Percentiles rank a stretch among this genome's conserved stretches.
Conservation (phyloP, 2,329 filamentous ascomycete genomes). For the Alternaria alternata region DNA sequence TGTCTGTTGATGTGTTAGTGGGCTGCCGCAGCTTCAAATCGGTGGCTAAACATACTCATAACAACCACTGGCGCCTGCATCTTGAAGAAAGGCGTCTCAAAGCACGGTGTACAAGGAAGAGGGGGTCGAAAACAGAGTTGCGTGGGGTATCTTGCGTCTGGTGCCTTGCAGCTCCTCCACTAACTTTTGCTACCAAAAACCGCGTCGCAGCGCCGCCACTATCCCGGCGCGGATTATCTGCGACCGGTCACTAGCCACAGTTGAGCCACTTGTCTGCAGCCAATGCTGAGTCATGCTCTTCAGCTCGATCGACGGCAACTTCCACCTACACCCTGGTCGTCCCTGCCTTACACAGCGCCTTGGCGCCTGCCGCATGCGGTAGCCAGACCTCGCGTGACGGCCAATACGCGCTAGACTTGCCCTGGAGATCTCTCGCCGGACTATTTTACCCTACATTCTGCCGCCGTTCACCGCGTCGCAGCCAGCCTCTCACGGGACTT, state of each 20-base stretch:
- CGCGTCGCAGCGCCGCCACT: slow-evolving; percentile 29
- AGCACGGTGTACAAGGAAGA: slow-evolving; percentile 24
- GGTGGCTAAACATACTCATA: slow-evolving; percentile 68
- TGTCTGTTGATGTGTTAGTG: slow-evolving; percentile 51
- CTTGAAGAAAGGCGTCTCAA: slow-evolving; percentile 49
- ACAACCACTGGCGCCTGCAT: slow-evolving; percentile 81
- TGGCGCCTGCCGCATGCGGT: slow-evolving; percentile 22
- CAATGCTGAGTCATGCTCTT: background rate
- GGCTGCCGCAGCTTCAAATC: slow-evolving; percentile 37
- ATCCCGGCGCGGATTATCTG: slow-evolving; percentile 20
- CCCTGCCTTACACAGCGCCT: slow-evolving; percentile 20
- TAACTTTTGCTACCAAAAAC: slow-evolving; percentile 41
- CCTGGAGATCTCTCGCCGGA: slow-evolving; percentile 27
- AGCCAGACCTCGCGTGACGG: slow-evolving; percentile 16
- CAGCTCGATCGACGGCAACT: slow-evolving; percentile 6
- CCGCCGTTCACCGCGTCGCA: slow-evolving; percentile 28
- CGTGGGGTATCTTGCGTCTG: slow-evolving; percentile 40
- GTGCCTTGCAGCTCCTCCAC: slow-evolving; percentile 37
- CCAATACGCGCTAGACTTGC: slow-evolving; percentile 29
- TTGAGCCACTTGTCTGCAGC: slow-evolving; percentile 3
- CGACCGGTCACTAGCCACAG: slow-evolving; percentile 20
- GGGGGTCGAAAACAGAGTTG: slow-evolving; percentile 25
- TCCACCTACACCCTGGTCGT: slow-evolving; percentile 4
- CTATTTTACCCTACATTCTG: slow-evolving; percentile 33
- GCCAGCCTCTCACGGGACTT: slow-evolving; percentile 48